Conservation (phyloP, 1,139 yeast genomes). For the Yueomyces sp. region DNA sequence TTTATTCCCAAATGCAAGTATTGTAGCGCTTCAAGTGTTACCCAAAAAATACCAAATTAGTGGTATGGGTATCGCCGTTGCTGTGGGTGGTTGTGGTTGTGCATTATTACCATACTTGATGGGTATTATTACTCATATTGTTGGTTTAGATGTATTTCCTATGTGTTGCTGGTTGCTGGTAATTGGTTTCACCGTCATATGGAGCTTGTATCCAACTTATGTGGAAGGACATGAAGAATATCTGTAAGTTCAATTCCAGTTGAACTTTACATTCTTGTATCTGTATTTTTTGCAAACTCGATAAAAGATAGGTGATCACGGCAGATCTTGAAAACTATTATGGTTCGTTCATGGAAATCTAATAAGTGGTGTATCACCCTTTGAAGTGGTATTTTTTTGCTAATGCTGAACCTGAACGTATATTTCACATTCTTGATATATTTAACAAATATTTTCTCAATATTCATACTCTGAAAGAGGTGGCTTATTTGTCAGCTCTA, state of each 20-base stretch:
- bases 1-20: slow-evolving; percentile 62
- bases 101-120: slow-evolving; percentile 56
- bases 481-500: too few relatives aligned
- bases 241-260: slow-evolving; percentile 3
- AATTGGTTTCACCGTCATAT: slow-evolving; percentile 17
- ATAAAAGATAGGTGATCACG: too few relatives aligned
- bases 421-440: too few relatives aligned
- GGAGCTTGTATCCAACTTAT: slow-evolving; percentile 23
- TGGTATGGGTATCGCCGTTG: slow-evolving; percentile 67
- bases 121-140: slow-evolving; percentile 31
- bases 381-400: too few relatives aligned
- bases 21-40: slow-evolving; percentile 47
- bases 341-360: too few relatives aligned
- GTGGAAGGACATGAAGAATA: slow-evolving; percentile 12
- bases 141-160: slow-evolving; percentile 22
- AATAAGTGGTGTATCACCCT: too few relatives aligned
- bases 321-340: too few relatives aligned
- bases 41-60: slow-evolving; percentile 52
- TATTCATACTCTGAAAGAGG: too few relatives aligned
- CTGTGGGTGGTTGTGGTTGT: slow-evolving; percentile 73
- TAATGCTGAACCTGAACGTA: too few relatives aligned
- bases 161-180: slow-evolving; percentile 19
- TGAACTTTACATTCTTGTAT: too few relatives aligned
- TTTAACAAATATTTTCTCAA: too few relatives aligned
- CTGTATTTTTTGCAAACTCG: too few relatives aligned